Evolutionary conservation across 768 basidiomycete genomes (phyloP).

Genomic region (Rhodotorula toruloides): DNA sequence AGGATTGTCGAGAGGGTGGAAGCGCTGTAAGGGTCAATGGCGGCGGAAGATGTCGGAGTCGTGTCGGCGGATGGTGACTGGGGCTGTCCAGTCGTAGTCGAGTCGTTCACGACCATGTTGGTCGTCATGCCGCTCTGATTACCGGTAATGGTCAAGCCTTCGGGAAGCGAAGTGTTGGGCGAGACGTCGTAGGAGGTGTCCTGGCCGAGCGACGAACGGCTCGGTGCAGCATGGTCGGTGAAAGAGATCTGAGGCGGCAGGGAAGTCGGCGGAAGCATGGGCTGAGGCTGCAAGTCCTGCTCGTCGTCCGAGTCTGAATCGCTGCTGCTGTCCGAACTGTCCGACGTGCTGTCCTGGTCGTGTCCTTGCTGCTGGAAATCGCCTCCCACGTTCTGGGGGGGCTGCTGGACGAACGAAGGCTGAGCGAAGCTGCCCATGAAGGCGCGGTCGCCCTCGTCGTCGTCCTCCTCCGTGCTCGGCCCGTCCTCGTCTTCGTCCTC

Average conservation of each 20-base stretch:
- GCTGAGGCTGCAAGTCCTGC: background rate
- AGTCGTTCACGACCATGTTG: constrained; percentile 36
- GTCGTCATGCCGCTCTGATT: constrained; percentile 41
- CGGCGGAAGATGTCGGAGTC: too few species aligned
- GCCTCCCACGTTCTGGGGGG: background rate
- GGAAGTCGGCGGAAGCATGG: background rate
- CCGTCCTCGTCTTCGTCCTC: constrained; percentile 42
- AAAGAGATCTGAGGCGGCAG: background rate
- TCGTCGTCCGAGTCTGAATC: constrained; percentile 13
- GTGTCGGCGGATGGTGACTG: background rate
- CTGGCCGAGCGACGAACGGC: constrained; percentile 34
- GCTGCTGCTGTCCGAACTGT: constrained; percentile 7
- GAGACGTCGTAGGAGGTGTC: constrained; percentile 30
- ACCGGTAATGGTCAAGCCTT: constrained; percentile 46
- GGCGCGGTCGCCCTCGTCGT: constrained; percentile 24
- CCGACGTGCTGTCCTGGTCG: constrained; percentile 27
- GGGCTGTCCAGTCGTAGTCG: background rate
- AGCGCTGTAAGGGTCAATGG: constrained; percentile 57
- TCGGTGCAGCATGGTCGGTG: background rate
- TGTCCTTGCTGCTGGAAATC: constrained; percentile 45
- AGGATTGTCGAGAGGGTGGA: constrained; percentile 62
- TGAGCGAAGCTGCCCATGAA: constrained; percentile 25
- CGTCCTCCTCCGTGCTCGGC: constrained; percentile 31
- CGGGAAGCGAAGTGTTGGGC: constrained; percentile 37
- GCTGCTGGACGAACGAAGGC: constrained; percentile 40